phyloP scores from a whole-genome alignment of 768 basidiomycete species.

The Rhizopogon roseolus region DNA sequence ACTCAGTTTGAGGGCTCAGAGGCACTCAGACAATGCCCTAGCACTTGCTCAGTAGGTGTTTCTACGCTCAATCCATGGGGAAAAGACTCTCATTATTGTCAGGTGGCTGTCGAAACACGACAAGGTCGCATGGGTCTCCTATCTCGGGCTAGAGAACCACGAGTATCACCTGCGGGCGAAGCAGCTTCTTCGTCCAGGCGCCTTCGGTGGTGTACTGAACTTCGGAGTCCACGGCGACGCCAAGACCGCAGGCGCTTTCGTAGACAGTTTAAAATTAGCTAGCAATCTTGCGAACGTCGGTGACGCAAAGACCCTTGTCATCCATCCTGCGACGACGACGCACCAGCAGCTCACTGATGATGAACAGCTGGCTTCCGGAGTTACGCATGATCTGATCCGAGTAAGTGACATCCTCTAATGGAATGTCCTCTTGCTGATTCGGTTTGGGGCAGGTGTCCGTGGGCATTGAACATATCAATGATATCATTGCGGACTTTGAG shows the following conservation, averaged over 20 bases:
- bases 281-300: slow-evolving; percentile 74
- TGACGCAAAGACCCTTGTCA: slow-evolving; percentile 58
- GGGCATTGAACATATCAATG: slow-evolving; percentile 39
- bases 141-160: slow-evolving; percentile 65
- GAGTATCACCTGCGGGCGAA: slow-evolving; percentile 54
- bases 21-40: slow-evolving; percentile 56
- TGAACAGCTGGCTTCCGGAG: slow-evolving; percentile 46
- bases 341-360: slow-evolving; percentile 49
- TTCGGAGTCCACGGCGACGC: slow-evolving; percentile 71
- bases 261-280: slow-evolving; percentile 67
- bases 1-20: slow-evolving; percentile 51
- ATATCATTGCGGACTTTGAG: slow-evolving; percentile 45
- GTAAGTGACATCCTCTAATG: slow-evolving; percentile 26
- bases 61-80: not conserved
- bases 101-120: slow-evolving; percentile 60
- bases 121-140: slow-evolving; percentile 72
- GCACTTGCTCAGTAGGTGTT: slow-evolving; percentile 37
- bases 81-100: too few relatives aligned
- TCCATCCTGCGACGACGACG: slow-evolving; percentile 55
- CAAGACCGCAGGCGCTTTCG: slow-evolving; percentile 48
- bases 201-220: slow-evolving; percentile 70
- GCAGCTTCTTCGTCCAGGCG: slow-evolving; percentile 44
- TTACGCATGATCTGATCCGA: slow-evolving; percentile 53
- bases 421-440: not conserved
- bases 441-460: slow-evolving; percentile 31